Evolutionary conservation across 176 grass and related monocot species (phyloP), one percentile per base, ranked within the genome.

Genomic region (Aegilops sharonensis): DNA sequence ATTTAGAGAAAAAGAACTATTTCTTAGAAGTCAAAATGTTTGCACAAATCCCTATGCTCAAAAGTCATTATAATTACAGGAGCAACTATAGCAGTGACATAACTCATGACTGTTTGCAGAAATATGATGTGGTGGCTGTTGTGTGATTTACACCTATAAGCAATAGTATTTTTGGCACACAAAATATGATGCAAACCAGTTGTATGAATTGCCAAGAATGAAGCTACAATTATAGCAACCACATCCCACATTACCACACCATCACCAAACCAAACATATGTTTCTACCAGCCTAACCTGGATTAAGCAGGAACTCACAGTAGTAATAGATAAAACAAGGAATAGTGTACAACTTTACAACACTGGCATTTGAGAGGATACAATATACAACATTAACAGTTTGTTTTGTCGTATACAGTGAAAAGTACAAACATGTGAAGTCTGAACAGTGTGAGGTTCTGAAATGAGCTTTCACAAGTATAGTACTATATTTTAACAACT

Each of bases 331-430:
- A 52, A 70, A 31, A 82, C 71, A 40, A 73, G 0, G 14, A 83
- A 32, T 25, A 71, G 31, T 70, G 15, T 78, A 36, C 52, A 61
- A 37, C 39, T 59, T 45, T 47, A n/a, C 56, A 62, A 74, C 24
- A n/a, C 4, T 31, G 4, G 35, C 23, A 54, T 84, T 81, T 39
- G 75, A 75, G 21, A 68, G 48, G 61, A 76, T 86, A 90, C 72
- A 90, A n/a, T 20, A 64, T 31, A 82, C 21, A 86, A 82, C 30
- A 80, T 48, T 50, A 39, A 63, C 72, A 86, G 29, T 56, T 77
- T 76, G 5, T 17, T 63, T 6, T 21, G 42, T 74, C 8, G 5
- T 43, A 72, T 65, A 34, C 5, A 43, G 8, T 39, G 35, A 62
- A 45, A 74, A 74, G 34, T 84, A 45, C 36, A 74, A 40, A 65